Conservation (phyloP, 2,329 filamentous ascomycete species). For the Cladosporium sphaerospermum region DNA sequence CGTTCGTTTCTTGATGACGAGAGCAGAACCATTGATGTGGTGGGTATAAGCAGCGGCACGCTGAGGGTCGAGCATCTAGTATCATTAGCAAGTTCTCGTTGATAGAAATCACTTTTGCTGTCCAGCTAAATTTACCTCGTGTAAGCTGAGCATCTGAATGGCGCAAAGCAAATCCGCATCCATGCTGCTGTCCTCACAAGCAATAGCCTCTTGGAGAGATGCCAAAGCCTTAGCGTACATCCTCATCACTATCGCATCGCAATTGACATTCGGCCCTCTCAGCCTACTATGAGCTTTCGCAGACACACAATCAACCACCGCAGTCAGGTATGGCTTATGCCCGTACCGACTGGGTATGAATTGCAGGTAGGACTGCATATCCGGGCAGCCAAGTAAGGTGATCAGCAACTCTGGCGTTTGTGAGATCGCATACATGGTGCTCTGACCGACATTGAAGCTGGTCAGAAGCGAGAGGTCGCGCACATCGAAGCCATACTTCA, state of each 20-base stretch:
- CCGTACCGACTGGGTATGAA: constrained; percentile 23
- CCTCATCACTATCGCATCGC: constrained; percentile 4
- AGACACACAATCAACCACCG: constrained; percentile 20
- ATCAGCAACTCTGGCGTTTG: constrained; percentile 2
- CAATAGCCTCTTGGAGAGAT: constrained; percentile 18
- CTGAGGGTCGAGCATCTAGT: constrained; percentile 26
- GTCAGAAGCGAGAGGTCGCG: constrained; percentile 21
- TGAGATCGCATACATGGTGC: background rate
- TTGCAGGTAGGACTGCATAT: constrained; percentile 20
- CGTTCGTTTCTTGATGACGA: constrained; percentile 28
- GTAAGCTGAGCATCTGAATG: constrained; percentile 18
- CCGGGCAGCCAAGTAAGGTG: constrained; percentile 11
- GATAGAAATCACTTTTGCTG: background rate
- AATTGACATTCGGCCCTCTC: constrained; percentile 9
- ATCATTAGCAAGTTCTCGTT: background rate
- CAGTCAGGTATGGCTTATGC: constrained; percentile 17
- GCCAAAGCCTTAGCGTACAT: constrained; percentile 22
- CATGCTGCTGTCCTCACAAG: constrained; percentile 5
- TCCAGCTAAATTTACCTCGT: constrained; percentile 19
- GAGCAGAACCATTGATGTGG: constrained; percentile 29
- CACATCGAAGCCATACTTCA: constrained; percentile 21
- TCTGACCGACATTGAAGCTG: constrained; percentile 21
- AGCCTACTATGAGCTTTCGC: constrained; percentile 19
- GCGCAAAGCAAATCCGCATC: constrained; percentile 22
- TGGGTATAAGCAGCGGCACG: constrained; percentile 28